Base-by-base conservation (phyloP, 495 filamentous ascomycete species). In the Parachaetomium inaequale region DNA sequence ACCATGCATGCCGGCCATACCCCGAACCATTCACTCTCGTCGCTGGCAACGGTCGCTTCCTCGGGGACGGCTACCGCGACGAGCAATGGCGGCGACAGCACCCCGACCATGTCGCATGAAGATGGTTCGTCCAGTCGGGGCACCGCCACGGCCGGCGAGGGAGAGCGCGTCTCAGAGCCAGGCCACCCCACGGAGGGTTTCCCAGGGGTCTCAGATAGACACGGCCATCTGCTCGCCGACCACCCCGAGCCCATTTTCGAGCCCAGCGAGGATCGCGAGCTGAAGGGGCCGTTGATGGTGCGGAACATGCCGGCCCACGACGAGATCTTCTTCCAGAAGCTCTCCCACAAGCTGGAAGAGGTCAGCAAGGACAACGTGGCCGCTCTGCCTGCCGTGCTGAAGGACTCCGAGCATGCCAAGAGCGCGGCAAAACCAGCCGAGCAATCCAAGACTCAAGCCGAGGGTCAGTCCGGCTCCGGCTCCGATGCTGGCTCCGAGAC, bases 1-100 rank as follows among this genome's bases (percentile, higher is more conserved):
- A 80, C 70, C 1, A 80, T 81, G 76, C 77, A 80, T 49, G 79
- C 79, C 11, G 79, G 79, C 26, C 77, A 81, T 54, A 80, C 78
- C 1, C 79, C 79, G 17, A 79, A 70, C 43, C 79, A 79, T 55
- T 79, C 78, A 5, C 70, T 80, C 47, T 79, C 76, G 14, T 58
- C 74, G 3, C 26, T 80, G 8, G 70, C 76, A 7, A 78, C 77
- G 5, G 68, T 71, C 7, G 56, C 72, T 0, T 74, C 72, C 26
- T 75, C 75, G 0, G 70, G 64, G 7, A 70, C 55, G 28, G 66
- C 70, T 1, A 78, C 77, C 42, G 69, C 71, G 15, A 66, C 68
- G 50, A 78, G 74, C 66, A 75, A 74, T 42, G 74, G 77, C 26
- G 70, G 78, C 25, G 67, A 73, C 23, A 69, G 67, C 49, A 78